A percentile compares a stretch with the other conserved stretches of the same genome.
These are phyloP conservation scores for Pleoardoris graminearum DNA, from an alignment of 2,329 filamentous ascomycete species.

Conservation along the genomic window DNA sequence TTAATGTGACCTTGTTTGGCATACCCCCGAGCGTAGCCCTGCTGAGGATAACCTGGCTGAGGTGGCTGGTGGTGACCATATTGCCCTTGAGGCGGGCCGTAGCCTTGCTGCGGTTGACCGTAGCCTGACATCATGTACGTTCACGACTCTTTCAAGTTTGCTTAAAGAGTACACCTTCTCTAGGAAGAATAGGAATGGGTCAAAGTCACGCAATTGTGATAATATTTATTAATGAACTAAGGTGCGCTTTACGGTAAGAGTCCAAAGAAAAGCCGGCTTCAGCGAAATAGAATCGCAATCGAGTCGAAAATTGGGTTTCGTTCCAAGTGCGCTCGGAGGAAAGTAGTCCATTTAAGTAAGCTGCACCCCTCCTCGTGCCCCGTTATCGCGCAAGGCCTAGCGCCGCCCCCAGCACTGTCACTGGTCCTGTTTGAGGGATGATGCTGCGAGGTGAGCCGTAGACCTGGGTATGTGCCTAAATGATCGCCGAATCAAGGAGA, in stretches of 20 bases:
- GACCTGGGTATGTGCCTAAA: background rate
- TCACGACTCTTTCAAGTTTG: background rate
- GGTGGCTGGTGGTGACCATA: background rate
- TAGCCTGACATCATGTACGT: background rate
- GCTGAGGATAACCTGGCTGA: too few species aligned
- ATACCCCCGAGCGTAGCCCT: too few species aligned
- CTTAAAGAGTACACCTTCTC: slow-evolving; percentile 14
- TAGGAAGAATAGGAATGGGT: too few species aligned
- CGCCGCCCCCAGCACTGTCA: background rate
- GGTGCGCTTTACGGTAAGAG: too few species aligned
- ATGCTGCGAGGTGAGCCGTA: background rate
- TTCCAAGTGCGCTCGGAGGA: background rate
- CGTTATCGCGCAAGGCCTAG: background rate
- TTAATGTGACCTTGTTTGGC: background rate
- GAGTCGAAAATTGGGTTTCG: background rate
- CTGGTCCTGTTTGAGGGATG: background rate
- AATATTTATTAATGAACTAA: too few species aligned
- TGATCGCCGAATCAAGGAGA: slow-evolving; percentile 2
- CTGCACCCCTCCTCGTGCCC: background rate
- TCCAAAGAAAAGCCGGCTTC: too few species aligned
- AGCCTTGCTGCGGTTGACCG: background rate
- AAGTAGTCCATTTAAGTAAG: background rate
- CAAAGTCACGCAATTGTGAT: too few species aligned
- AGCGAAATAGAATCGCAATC: too few species aligned
- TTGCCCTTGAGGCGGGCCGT: background rate